A percentile compares a stretch with the other conserved stretches of the same genome.
These are phyloP conservation scores for Austroboletus niveus DNA, from an alignment of 1,284 basidiomycete species.

Conservation along the genomic window DNA sequence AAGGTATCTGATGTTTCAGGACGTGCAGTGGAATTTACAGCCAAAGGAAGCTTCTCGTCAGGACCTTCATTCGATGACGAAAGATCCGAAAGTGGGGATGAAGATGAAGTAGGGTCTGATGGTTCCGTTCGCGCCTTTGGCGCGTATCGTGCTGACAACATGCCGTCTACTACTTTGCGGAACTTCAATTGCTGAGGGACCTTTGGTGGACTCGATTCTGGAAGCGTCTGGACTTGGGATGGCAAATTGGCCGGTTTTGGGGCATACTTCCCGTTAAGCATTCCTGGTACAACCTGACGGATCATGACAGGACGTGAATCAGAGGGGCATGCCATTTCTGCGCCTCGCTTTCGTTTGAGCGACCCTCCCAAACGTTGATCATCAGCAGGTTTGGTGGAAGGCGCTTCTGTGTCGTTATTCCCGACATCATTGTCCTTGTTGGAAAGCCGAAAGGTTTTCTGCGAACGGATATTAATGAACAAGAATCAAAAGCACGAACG, in stretches of 20 bases:
- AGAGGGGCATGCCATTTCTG: slow-evolving; percentile 27
- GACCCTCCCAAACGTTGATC: slow-evolving; percentile 13
- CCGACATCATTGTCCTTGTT: slow-evolving; percentile 20
- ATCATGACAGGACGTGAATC: slow-evolving; percentile 27
- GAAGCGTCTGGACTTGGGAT: slow-evolving; percentile 11
- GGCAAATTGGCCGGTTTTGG: slow-evolving; percentile 16
- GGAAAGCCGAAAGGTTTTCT: slow-evolving; percentile 10
- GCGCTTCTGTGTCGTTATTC: slow-evolving; percentile 28
- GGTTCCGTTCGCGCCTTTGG: slow-evolving; percentile 15
- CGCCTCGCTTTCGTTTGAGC: slow-evolving; percentile 44
- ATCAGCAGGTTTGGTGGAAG: slow-evolving; percentile 12
- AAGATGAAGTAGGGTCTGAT: slow-evolving; percentile 1
- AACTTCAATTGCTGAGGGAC: slow-evolving; percentile 27
- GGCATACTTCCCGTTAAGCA: slow-evolving; percentile 33
- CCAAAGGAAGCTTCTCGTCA: slow-evolving; percentile 1
- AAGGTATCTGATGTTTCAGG: slow-evolving; percentile 1
- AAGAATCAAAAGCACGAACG: not conserved
- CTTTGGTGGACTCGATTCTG: slow-evolving; percentile 23
- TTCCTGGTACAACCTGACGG: slow-evolving; percentile 39
- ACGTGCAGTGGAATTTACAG: not conserved
- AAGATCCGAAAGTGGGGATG: slow-evolving; percentile 28
- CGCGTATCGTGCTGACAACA: slow-evolving; percentile 31
- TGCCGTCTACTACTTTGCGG: slow-evolving; percentile 37
- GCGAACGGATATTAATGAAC: slow-evolving; percentile 4
- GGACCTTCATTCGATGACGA: slow-evolving; percentile 26